Percentiles rank a stretch among this genome's conserved stretches.
Evolutionary conservation across 73 alveolate species (phyloP).

Genomic region (Symbiodinium natans): DNA sequence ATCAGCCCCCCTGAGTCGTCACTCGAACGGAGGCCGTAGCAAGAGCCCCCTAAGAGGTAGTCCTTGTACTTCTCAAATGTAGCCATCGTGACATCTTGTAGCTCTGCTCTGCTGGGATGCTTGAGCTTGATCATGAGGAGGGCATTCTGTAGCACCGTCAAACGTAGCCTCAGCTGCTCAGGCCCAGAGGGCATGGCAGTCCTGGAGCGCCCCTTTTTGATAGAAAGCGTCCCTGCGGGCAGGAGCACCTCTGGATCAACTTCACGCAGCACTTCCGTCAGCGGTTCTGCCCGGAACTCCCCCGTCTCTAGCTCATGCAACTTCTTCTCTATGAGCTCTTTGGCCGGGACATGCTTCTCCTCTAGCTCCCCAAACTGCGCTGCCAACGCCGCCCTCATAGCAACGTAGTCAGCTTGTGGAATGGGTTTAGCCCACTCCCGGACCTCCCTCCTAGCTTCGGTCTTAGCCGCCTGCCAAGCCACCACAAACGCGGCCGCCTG

Average conservation of each 20-base stretch:
- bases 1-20: background rate
- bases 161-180: background rate
- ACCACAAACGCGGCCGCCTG: conserved; percentile 18
- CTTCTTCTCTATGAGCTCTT: conserved; percentile 34
- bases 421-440: background rate
- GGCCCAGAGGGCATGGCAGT: background rate
- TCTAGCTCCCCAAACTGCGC: background rate
- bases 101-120: background rate
- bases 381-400: background rate
- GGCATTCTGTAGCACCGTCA: conserved; percentile 7
- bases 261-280: background rate
- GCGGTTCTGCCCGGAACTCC: background rate
- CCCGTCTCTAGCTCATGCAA: conserved; percentile 8
- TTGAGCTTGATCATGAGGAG: background rate
- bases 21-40: background rate
- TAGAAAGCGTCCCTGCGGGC: background rate
- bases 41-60: background rate
- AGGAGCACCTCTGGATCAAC: background rate
- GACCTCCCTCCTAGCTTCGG: background rate
- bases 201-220: background rate
- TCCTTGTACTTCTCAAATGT: conserved; percentile 8
- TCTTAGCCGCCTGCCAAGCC: background rate
- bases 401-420: background rate
- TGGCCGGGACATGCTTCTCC: background rate
- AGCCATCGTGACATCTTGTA: background rate